Conservation (phyloP, 2,329 filamentous ascomycete species). For the Meredithiella fracta region DNA sequence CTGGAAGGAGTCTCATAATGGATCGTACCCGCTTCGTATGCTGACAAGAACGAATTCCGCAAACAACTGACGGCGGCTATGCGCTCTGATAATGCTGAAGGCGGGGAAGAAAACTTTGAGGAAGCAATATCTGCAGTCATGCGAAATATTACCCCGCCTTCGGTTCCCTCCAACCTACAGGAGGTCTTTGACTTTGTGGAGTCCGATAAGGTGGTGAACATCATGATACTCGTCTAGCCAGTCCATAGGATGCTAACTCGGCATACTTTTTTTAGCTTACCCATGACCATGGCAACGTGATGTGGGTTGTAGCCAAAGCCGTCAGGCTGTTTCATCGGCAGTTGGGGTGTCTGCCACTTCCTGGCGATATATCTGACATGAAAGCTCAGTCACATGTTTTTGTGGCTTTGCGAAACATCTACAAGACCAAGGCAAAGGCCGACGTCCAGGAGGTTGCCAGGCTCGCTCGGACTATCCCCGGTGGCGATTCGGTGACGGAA, state of each 20-base stretch:
- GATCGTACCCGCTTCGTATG: slow-evolving; percentile 52
- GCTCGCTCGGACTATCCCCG: slow-evolving; percentile 37
- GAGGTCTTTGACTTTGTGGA: slow-evolving; percentile 46
- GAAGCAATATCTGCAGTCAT: slow-evolving; percentile 78
- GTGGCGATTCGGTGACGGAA: slow-evolving; percentile 40
- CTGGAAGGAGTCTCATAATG: slow-evolving; percentile 60
- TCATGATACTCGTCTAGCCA: neutral
- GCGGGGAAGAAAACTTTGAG: slow-evolving; percentile 91
- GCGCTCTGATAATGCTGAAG: slow-evolving; percentile 59
- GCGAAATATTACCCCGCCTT: slow-evolving; percentile 60
- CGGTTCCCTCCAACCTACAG: slow-evolving; percentile 50
- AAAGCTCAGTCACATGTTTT: slow-evolving; percentile 87
- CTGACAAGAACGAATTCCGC: slow-evolving; percentile 74
- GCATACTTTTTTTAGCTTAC: neutral
- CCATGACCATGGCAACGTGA: slow-evolving; percentile 22
- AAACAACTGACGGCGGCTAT: slow-evolving; percentile 49
- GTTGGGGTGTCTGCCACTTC: slow-evolving; percentile 60
- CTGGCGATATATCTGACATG: slow-evolving; percentile 88
- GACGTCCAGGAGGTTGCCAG: slow-evolving; percentile 62
- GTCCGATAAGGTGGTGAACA: slow-evolving; percentile 4
- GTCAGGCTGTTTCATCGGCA: slow-evolving; percentile 60
- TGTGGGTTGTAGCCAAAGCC: slow-evolving; percentile 80
- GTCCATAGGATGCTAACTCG: no score
- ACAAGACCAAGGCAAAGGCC: slow-evolving; percentile 70
- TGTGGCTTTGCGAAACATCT: slow-evolving; percentile 77